Percentiles rank a stretch among this genome's conserved stretches.
Evolutionary conservation across 1,284 basidiomycete genomes (phyloP).

Genomic region (Ganoderma sp.): DNA sequence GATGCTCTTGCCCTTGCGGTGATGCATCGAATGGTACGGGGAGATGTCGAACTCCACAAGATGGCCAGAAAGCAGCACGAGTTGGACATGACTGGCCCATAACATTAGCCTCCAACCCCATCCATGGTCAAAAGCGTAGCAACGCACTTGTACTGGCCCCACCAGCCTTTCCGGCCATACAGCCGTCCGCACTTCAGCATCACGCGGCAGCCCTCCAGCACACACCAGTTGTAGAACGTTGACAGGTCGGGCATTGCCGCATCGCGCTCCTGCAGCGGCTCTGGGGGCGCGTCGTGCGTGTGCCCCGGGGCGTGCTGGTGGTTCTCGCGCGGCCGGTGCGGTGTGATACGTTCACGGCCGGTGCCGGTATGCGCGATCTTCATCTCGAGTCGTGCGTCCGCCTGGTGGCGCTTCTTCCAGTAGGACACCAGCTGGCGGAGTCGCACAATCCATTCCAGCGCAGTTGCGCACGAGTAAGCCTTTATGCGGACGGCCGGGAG

Average conservation of each 20-base stretch:
- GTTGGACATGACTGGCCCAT: conserved; percentile 61
- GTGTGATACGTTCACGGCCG: conserved; percentile 61
- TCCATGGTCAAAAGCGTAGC: conserved; percentile 14
- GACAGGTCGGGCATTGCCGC: conserved; percentile 61
- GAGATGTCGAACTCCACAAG: conserved; percentile 67
- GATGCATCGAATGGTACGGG: conserved; percentile 56
- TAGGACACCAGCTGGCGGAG: conserved; percentile 72
- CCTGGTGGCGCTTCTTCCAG: conserved; percentile 75
- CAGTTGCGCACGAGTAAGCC: conserved; percentile 67
- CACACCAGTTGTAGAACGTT: conserved; percentile 82
- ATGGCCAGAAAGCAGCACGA: conserved; percentile 70
- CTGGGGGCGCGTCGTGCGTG: conserved; percentile 49
- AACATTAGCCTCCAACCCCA: background rate
- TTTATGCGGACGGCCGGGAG: conserved; percentile 35
- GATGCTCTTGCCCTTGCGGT: conserved; percentile 54
- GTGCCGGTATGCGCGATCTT: conserved; percentile 62
- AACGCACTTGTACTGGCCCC: conserved; percentile 73
- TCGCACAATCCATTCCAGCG: conserved; percentile 80
- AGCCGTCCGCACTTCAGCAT: conserved; percentile 74
- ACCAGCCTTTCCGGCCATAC: conserved; percentile 69
- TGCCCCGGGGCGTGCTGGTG: conserved; percentile 42
- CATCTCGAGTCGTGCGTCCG: conserved; percentile 81
- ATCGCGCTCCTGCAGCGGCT: conserved; percentile 56
- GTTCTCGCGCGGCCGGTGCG: conserved; percentile 49
- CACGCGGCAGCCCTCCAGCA: conserved; percentile 73